Base-by-base conservation (phyloP, 2,329 filamentous ascomycete genomes). In the Fusarium robinianum region DNA sequence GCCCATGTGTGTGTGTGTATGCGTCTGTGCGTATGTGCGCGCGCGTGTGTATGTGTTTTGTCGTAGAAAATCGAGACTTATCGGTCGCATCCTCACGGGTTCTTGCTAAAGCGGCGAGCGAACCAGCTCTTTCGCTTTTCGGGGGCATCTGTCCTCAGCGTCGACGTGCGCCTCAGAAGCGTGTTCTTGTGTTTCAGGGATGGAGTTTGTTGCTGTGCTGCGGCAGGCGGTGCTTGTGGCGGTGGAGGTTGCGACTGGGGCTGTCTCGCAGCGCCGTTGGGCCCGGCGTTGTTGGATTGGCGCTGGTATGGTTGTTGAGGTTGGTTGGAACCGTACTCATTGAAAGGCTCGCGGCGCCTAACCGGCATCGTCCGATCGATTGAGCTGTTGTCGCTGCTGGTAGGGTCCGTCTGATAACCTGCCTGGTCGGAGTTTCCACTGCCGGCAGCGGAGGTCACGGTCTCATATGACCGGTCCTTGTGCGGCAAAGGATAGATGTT, bases 61-160 rank as follows among this genome's bases (percentile, higher is more conserved):
- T 39, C 31, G 31, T 36, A 19, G 25, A 21, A 17, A n/a, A n/a
- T n/a, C n/a, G n/a, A n/a, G n/a, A 24, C n/a, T 18, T 27, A 30
- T 48, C 30, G 6, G 29, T 40, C 32, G 6, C 16, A 15, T 34
- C 37, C 34, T 59, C 32, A 62, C 26, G 57, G 34, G 23, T 70
- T 69, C 64, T 77, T 90, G 76, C 87, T 94, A 68, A 96, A 94
- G 41, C 84, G 79, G 59, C 84, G 82, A 63, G 87, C 83, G 61
- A 97, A 84, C 90, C 91, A 96, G 65, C 90, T 94, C 78, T 90
- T 91, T 54, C 88, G 79, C 77, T 95, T 96, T 49, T 90, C 86
- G 9, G 64, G 63, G 14, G 57, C 50, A 5, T 49, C 45, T 30
- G 57, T 37, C 36, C 49, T 59, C 27, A 58, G 63, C 34, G 59